Evolutionary conservation across 1,284 basidiomycete genomes (phyloP).

Genomic region (Porogramme epimiltina): DNA sequence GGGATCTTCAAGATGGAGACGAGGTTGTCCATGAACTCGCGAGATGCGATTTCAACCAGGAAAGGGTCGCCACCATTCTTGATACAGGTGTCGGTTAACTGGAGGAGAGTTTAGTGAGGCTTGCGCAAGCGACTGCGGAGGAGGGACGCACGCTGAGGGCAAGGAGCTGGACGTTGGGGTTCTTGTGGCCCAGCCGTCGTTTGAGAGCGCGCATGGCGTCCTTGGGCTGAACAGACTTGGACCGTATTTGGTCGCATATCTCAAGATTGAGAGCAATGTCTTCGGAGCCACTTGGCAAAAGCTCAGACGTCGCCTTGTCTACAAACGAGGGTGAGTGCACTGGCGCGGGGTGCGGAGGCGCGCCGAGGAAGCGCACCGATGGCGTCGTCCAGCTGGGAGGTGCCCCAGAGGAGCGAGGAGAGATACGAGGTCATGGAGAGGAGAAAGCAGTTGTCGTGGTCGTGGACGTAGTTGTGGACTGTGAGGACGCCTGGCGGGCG

Average conservation of each 20-base stretch:
- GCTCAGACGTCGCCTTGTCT: conserved; percentile 93
- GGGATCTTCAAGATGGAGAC: conserved; percentile 81
- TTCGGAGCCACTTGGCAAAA: conserved; percentile 79
- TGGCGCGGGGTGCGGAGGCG: background rate
- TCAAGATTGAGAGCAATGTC: conserved; percentile 95
- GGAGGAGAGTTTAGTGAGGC: conserved; percentile 15
- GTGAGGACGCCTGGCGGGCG: conserved; percentile 1
- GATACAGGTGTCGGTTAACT: conserved; percentile 92
- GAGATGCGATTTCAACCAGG: conserved; percentile 78
- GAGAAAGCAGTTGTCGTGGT: conserved; percentile 13
- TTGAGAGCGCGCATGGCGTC: conserved; percentile 91
- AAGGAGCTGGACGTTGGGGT: conserved; percentile 93
- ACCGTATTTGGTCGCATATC: conserved; percentile 95
- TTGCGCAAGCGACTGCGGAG: background rate
- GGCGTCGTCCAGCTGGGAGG: conserved; percentile 75
- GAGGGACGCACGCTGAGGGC: conserved; percentile 72
- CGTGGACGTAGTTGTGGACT: background rate
- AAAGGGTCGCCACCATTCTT: conserved; percentile 99
- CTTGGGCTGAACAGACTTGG: conserved; percentile 85
- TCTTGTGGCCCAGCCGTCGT: conserved; percentile 88
- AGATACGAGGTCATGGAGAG: conserved; percentile 46
- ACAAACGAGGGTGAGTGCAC: conserved; percentile 6
- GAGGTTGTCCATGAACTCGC: conserved; percentile 93
- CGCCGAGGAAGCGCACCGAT: conserved; percentile 52
- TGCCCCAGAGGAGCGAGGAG: conserved; percentile 72